Conservation (phyloP, 257 asterid genomes). For the Eucommia ulmoides region DNA sequence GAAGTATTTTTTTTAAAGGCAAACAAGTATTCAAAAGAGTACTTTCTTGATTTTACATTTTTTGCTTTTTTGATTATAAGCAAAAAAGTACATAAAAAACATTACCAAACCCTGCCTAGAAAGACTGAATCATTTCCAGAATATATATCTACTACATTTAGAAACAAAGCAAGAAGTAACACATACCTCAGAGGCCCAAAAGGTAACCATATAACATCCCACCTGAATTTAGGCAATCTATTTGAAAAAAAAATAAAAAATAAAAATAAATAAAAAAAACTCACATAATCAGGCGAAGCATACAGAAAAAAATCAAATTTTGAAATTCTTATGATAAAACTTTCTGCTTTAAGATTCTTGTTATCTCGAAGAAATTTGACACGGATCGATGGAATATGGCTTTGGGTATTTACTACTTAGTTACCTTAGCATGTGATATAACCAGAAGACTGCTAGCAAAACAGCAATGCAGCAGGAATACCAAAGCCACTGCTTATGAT, state of each 20-base stretch:
- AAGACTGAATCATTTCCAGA: too few relatives aligned
- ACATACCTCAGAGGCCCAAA: conserved; percentile 62
- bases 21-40: too few relatives aligned
- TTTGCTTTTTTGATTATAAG: too few relatives aligned
- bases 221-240: conserved; percentile 83
- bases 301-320: background rate
- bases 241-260: too few relatives aligned
- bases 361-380: background rate
- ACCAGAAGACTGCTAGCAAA: conserved; percentile 64
- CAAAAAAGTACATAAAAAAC: too few relatives aligned
- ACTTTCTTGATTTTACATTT: too few relatives aligned
- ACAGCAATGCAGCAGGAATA: conserved; percentile 47
- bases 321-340: background rate
- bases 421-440: conserved; percentile 73
- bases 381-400: background rate
- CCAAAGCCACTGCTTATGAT: conserved; percentile 56
- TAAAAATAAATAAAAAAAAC: too few relatives aligned
- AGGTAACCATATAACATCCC: conserved; percentile 88
- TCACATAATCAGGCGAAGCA: background rate
- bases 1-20: too few relatives aligned
- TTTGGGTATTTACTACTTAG: too few relatives aligned
- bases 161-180: conserved; percentile 9
- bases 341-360: background rate
- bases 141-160: too few relatives aligned
- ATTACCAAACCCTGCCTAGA: too few relatives aligned